phyloP scores from a whole-genome alignment of 805 yeast species.

The Candida patagonica region DNA sequence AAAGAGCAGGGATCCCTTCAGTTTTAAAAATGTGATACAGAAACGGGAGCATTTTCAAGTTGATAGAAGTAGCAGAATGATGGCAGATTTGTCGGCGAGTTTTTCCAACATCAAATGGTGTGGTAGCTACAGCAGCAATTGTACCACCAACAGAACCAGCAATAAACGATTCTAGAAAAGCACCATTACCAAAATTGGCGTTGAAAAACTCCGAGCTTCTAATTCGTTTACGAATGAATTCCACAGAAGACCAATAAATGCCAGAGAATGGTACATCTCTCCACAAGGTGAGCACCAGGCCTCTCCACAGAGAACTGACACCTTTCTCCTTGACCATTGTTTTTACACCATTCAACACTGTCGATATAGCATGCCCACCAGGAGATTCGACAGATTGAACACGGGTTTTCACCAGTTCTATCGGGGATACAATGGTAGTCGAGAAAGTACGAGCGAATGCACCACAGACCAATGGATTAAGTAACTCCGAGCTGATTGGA shows the following conservation, averaged over 20 bases:
- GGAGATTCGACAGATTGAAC: slow-evolving; percentile 41
- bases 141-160: slow-evolving; percentile 82
- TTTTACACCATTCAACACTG: slow-evolving; percentile 40
- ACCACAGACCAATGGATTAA: slow-evolving; percentile 81
- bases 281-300: slow-evolving; percentile 83
- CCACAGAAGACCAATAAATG: slow-evolving; percentile 87
- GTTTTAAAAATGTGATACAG: slow-evolving; percentile 50
- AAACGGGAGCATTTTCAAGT: slow-evolving; percentile 53
- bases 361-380: slow-evolving; percentile 18
- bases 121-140: slow-evolving; percentile 77
- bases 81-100: slow-evolving; percentile 74
- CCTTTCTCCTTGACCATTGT: slow-evolving; percentile 51
- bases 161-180: slow-evolving; percentile 39
- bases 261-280: slow-evolving; percentile 97
- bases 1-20: slow-evolving; percentile 81
- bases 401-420: slow-evolving; percentile 80
- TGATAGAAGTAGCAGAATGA: slow-evolving; percentile 22
- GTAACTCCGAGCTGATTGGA: slow-evolving; percentile 35
- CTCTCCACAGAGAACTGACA: slow-evolving; percentile 60
- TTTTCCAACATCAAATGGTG: slow-evolving; percentile 96
- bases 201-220: slow-evolving; percentile 15
- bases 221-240: slow-evolving; percentile 34
- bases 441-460: slow-evolving; percentile 73
- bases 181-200: slow-evolving; percentile 14
- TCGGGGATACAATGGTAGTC: slow-evolving; percentile 77